Evolutionary conservation across 768 basidiomycete genomes (phyloP).

Genomic region (Amanita inopinata): DNA sequence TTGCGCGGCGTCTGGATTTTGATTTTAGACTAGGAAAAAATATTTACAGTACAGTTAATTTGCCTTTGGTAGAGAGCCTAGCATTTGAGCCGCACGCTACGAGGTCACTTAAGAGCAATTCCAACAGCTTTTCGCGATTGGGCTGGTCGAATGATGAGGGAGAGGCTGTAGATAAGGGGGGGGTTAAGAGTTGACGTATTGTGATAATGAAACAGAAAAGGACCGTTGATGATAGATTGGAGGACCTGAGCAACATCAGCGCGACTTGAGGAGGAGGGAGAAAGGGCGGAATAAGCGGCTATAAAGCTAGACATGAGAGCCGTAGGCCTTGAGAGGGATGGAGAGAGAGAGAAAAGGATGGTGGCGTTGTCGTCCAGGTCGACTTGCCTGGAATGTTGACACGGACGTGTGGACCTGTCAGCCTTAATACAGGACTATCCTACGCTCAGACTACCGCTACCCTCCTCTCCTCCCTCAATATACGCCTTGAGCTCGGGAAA

Average conservation of each 20-base stretch:
- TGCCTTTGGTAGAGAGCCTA: conserved; percentile 25
- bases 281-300: conserved; percentile 36
- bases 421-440: neutral
- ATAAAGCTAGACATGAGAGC: conserved; percentile 36
- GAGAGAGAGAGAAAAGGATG: conserved; percentile 1
- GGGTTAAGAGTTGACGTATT: conserved; percentile 1
- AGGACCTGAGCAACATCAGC: conserved; percentile 37
- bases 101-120: conserved; percentile 52
- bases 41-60: neutral
- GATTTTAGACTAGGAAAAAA: neutral
- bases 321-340: too few relatives aligned
- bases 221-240: conserved; percentile 42
- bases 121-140: conserved; percentile 46
- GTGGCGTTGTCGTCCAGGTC: conserved; percentile 2
- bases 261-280: conserved; percentile 32
- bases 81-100: conserved; percentile 18
- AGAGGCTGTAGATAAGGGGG: conserved; percentile 24
- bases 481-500: conserved; percentile 52
- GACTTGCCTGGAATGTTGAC: neutral
- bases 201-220: conserved; percentile 12
- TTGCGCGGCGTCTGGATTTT: conserved; percentile 47
- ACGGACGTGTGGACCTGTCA: neutral
- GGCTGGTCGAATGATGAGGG: conserved; percentile 37
- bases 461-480: neutral
- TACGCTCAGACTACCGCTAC: neutral